phyloP scores from a whole-genome alignment of 2,329 filamentous ascomycete genomes.

The Aspergillus neoniger region DNA sequence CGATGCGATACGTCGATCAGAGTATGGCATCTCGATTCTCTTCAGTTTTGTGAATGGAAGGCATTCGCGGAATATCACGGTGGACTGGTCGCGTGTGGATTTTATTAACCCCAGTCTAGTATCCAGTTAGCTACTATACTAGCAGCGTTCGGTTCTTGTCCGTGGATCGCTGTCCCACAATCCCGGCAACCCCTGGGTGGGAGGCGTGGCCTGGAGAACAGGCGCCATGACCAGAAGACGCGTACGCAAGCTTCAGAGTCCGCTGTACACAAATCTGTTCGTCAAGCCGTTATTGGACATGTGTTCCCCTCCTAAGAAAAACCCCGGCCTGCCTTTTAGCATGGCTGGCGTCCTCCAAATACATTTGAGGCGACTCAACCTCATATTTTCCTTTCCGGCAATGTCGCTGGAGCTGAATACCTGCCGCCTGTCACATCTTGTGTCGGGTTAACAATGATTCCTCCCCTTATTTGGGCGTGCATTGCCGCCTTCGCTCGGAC shows the following conservation, averaged over 20 bases:
- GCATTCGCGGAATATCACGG: neutral
- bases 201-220: neutral
- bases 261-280: neutral
- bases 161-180: neutral
- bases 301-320: neutral
- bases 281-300: neutral
- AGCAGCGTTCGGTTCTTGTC: neutral
- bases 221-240: neutral
- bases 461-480: constrained; percentile 1
- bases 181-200: neutral
- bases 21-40: neutral
- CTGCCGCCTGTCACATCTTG: neutral
- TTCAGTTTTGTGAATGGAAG: neutral
- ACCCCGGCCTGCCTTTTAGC: neutral
- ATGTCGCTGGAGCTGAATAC: neutral
- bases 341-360: neutral
- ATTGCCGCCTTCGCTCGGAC: neutral
- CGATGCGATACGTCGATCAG: neutral
- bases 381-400: neutral
- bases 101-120: neutral
- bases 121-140: no score
- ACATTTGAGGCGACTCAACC: neutral
- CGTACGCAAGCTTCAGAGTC: neutral
- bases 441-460: constrained; percentile 1
- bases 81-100: no score